Percentiles rank a stretch among this genome's conserved stretches.
These are phyloP conservation scores for Lipomyces lipofer DNA, from an alignment of 805 yeast genomes.

Conservation along the genomic window DNA sequence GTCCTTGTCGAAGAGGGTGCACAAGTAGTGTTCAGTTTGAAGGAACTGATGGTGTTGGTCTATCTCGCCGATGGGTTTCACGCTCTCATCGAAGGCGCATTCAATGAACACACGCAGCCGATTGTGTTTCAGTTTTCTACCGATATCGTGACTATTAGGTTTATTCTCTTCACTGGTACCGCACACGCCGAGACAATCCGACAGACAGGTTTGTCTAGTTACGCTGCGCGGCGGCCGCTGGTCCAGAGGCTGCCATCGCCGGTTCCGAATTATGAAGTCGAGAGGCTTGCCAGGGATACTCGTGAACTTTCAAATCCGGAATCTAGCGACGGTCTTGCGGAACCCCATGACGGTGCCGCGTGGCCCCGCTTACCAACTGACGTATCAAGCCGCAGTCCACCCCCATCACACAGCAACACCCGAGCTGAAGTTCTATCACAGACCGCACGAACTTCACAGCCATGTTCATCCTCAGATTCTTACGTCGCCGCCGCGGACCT, in stretches of 20 bases:
- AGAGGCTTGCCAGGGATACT: background rate
- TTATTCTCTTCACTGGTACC: conserved; percentile 23
- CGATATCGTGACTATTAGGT: conserved; percentile 1
- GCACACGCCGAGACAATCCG: background rate
- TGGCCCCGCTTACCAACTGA: background rate
- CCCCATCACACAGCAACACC: no score
- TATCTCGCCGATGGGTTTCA: conserved; percentile 18
- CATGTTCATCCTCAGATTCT: background rate
- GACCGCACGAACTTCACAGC: background rate
- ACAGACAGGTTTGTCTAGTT: background rate
- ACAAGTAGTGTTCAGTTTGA: conserved; percentile 17
- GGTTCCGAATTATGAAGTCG: background rate
- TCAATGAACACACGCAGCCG: conserved; percentile 19
- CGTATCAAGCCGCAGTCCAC: no score
- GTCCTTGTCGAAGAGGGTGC: conserved; percentile 7
- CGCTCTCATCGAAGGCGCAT: conserved; percentile 14
- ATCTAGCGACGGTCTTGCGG: background rate
- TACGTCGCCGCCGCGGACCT: background rate
- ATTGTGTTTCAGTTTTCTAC: conserved; percentile 18
- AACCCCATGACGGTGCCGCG: background rate
- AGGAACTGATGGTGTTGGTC: conserved; percentile 21
- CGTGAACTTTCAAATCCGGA: background rate
- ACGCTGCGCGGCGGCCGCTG: background rate
- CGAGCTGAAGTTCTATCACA: no score
- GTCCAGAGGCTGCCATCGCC: background rate